These are phyloP conservation scores for Naganishia onofrii DNA, from an alignment of 768 basidiomycete species.

Conservation along the genomic window DNA sequence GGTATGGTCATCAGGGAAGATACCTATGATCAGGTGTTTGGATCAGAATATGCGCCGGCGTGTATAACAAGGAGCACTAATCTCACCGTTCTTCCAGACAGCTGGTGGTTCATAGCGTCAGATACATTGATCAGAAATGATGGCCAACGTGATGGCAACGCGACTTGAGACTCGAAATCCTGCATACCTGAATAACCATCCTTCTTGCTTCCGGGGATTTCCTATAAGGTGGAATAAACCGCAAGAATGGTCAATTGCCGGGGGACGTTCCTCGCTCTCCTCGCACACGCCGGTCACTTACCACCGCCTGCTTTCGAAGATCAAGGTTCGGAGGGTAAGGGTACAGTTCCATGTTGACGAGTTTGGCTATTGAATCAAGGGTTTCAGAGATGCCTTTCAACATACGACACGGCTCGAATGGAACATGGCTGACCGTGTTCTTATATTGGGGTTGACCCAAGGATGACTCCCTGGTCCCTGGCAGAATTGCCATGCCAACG, in stretches of 20 bases:
- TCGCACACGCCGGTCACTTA: constrained; percentile 30
- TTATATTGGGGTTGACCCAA: background rate
- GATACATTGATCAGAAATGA: background rate
- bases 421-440: background rate
- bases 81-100: constrained; percentile 39
- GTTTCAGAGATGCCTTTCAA: background rate
- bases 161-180: no score
- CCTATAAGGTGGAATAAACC: background rate
- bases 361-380: no score
- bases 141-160: no score
- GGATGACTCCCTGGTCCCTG: no score
- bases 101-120: constrained; percentile 23
- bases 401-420: background rate
- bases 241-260: background rate
- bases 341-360: constrained; percentile 16
- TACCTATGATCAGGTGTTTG: background rate
- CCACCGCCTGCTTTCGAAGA: constrained; percentile 42
- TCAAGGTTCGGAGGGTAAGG: constrained; percentile 40
- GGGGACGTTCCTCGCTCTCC: background rate
- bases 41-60: background rate
- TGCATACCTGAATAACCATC: constrained; percentile 41
- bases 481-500: background rate
- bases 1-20: constrained; percentile 33
- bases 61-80: background rate
- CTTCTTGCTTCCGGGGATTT: background rate